A percentile compares a stretch with the other conserved stretches of the same genome.
Conservation (phyloP, 441 rosid genomes). For the Sinapis alba region DNA sequence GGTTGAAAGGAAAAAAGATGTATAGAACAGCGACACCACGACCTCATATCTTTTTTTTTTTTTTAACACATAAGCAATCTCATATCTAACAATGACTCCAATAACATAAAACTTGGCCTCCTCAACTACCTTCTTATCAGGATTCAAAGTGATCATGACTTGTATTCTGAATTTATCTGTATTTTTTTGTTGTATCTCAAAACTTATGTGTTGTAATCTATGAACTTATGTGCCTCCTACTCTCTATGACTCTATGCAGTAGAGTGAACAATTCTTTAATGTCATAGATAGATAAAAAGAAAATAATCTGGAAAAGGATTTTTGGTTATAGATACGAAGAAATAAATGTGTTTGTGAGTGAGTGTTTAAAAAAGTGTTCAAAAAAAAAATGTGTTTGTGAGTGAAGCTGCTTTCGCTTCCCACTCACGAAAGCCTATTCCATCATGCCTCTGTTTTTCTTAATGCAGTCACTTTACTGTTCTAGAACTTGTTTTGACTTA, state of each 20-base stretch:
- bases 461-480: conserved; percentile 8
- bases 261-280: background rate
- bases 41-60: background rate
- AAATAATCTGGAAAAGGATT: background rate
- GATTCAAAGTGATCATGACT: background rate
- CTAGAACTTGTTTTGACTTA: conserved; percentile 7
- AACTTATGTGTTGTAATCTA: background rate
- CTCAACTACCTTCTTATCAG: background rate
- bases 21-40: background rate
- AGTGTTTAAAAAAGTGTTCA: no score
- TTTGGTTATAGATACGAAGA: background rate
- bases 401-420: conserved; percentile 27
- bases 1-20: background rate
- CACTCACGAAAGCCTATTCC: conserved; percentile 23
- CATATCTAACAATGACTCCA: background rate
- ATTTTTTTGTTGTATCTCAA: background rate
- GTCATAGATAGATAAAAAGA: background rate
- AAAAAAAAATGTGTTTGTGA: conserved; percentile 6
- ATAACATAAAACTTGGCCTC: background rate
- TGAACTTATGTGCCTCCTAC: background rate
- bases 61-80: no score
- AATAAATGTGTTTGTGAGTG: conserved; percentile 10
- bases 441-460: background rate
- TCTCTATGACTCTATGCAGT: background rate
- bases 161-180: background rate